Percentiles rank a stretch among this genome's conserved stretches.
phyloP scores from a whole-genome alignment of 2,329 filamentous ascomycete species.

The Pseudodiploospora longispora region DNA sequence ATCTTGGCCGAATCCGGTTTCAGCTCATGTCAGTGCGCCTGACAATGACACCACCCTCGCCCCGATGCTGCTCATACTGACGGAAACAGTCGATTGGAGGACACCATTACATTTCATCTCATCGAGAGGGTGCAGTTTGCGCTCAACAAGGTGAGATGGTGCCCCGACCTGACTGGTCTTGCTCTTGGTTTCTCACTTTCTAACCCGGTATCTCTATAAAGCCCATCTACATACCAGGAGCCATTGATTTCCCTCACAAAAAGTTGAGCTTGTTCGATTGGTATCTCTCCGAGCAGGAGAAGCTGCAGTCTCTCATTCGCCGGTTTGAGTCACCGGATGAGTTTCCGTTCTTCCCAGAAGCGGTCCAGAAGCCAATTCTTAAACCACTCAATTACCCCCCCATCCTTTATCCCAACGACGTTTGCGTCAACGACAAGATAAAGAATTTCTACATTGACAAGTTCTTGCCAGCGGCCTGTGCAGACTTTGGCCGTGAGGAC shows the following conservation, averaged over 20 bases:
- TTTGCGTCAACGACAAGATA: constrained; percentile 84
- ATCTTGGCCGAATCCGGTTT: constrained; percentile 85
- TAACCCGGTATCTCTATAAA: constrained; percentile 15
- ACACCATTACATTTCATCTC: constrained; percentile 94
- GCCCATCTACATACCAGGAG: constrained; percentile 75
- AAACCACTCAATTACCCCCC: constrained; percentile 78
- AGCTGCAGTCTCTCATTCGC: constrained; percentile 83
- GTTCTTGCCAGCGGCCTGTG: constrained; percentile 78
- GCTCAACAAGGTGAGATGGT: constrained; percentile 51
- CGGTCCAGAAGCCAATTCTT: constrained; percentile 73
- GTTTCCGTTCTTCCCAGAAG: constrained; percentile 89
- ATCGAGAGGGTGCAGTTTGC: constrained; percentile 98
- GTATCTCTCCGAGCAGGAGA: constrained; percentile 84
- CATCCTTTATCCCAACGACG: constrained; percentile 79
- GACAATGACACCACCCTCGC: neutral
- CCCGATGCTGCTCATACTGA: constrained; percentile 8
- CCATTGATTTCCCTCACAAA: constrained; percentile 67
- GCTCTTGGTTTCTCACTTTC: constrained; percentile 4
- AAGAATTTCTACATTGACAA: constrained; percentile 75
- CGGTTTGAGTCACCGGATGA: constrained; percentile 96
- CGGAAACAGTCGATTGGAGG: constrained; percentile 71
- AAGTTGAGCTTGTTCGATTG: constrained; percentile 84
- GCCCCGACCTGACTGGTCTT: neutral
- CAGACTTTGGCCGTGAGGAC: constrained; percentile 68
- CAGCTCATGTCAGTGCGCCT: constrained; percentile 69